Base-by-base conservation (phyloP, 1,284 basidiomycete species). In the Leucoagaricus sp. region DNA sequence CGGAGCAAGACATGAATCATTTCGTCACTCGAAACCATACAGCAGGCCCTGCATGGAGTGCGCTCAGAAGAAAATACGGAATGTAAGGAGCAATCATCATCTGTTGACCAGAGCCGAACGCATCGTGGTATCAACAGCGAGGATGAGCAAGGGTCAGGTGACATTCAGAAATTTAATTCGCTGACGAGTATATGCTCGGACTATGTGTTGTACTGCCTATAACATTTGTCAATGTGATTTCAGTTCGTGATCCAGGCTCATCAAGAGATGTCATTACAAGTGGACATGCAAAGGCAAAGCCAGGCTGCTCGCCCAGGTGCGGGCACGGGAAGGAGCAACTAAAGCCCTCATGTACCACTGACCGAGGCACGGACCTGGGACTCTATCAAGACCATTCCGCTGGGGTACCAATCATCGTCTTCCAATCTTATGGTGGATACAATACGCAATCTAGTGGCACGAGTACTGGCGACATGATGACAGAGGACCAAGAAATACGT, bases 1-100 rank as follows among this genome's bases (percentile, higher is more conserved):
- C 86, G 25, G 89, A 92, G 69, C 80, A 84, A 58, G 89, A 92
- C 67, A 92, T 92, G 89, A 83, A 82, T 57, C 76, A 80, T 26
- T 90, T 92, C 64, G 84, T 86, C 26, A 67, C 75, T 15, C 75
- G 74, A 36, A 78, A 87, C 63, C 69, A 77, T 36, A 71, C 76
- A 12, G 86, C 79, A 33, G 81, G 78, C 6, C 78, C 86, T 25
- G 84, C 85, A 8, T 91, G 89, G 89, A 71, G 74, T 47, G 84
- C 88, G 41, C 72, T 91, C 57, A 85, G 81, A 69, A 78, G 80
- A 71, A 90, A 87, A 67, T 91, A 91, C 64, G 79, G 84, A 61
- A 75, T 80, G 75, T 77, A 61, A 69, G 52, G n/a, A 33, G 36
- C 36, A 36, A 13, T 44, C 34, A 21, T 23, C 52, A 40, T n/a